Percentiles rank a stretch among this genome's conserved stretches.
Evolutionary conservation across 768 basidiomycete genomes (phyloP).

Genomic region (Omphalotus guepiniiformis): DNA sequence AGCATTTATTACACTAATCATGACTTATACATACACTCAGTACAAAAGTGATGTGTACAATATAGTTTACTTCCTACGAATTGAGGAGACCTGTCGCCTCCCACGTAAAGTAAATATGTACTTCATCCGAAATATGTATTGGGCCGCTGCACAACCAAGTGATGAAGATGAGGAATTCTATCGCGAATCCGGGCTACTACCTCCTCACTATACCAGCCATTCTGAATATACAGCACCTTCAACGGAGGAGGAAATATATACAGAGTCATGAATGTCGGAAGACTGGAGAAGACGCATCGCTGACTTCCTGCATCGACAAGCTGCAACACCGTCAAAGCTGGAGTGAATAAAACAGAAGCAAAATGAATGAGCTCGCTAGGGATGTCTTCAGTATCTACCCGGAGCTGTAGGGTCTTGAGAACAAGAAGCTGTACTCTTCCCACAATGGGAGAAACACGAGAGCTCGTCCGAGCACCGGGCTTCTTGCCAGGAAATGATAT

Average conservation of each 20-base stretch:
- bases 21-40: too few species aligned
- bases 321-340: slow-evolving; percentile 40
- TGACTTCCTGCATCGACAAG: slow-evolving; percentile 41
- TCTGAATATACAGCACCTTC: slow-evolving; percentile 33
- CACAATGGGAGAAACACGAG: slow-evolving; percentile 21
- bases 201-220: slow-evolving; percentile 43
- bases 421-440: slow-evolving; percentile 37
- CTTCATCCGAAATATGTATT: too few species aligned
- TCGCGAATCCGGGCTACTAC: too few species aligned
- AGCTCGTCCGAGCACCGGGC: slow-evolving; percentile 12
- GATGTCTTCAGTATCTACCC: slow-evolving; percentile 51
- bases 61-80: too few species aligned
- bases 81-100: too few species aligned
- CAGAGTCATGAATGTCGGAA: slow-evolving; percentile 43
- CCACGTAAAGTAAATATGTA: too few species aligned
- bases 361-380: slow-evolving; percentile 56
- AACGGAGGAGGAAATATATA: slow-evolving; percentile 38
- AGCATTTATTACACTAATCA: too few species aligned
- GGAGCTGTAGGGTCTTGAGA: slow-evolving; percentile 45
- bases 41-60: too few species aligned
- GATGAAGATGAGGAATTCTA: slow-evolving; percentile 6
- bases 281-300: slow-evolving; percentile 36
- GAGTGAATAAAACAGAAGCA: slow-evolving; percentile 47
- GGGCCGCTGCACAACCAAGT: slow-evolving; percentile 13
- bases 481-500: slow-evolving; percentile 48